Evolutionary conservation across 2,329 filamentous ascomycete genomes (phyloP).

Genomic region (Aspergillus amoenus): DNA sequence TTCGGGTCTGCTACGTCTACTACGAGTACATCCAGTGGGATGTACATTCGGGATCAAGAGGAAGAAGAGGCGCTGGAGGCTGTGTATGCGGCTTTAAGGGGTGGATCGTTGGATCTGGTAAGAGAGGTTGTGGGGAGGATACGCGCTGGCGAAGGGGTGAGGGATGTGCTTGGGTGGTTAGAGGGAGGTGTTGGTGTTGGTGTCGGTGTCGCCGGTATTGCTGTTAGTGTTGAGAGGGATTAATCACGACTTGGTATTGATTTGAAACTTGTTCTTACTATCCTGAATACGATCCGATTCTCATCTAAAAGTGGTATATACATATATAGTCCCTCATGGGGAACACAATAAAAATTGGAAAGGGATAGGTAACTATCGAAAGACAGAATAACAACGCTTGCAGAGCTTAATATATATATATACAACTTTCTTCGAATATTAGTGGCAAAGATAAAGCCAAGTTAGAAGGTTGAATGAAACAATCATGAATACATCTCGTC

Average conservation of each 20-base stretch:
- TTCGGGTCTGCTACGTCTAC: background rate
- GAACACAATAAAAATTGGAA: background rate
- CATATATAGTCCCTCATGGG: background rate
- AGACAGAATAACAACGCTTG: background rate
- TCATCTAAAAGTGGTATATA: background rate
- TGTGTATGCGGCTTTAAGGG: conserved; percentile 12
- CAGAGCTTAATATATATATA: conserved; percentile 2
- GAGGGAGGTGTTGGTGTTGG: background rate
- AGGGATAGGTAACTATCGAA: background rate
- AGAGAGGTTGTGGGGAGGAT: conserved; percentile 13
- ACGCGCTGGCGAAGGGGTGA: conserved; percentile 8
- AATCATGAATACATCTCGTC: conserved; percentile 37
- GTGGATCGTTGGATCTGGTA: conserved; percentile 9
- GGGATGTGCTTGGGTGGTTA: conserved; percentile 5
- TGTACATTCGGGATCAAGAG: background rate
- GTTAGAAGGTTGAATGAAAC: background rate
- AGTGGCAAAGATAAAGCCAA: background rate
- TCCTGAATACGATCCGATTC: background rate
- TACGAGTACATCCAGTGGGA: background rate
- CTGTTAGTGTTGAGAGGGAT: background rate
- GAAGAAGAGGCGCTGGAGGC: conserved; percentile 13
- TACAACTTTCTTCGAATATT: background rate
- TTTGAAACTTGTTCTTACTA: background rate
- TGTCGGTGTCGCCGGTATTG: background rate
- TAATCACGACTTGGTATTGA: background rate